These are phyloP conservation scores for Lactifluus piperatus DNA, from an alignment of 768 basidiomycete genomes.

Conservation along the genomic window DNA sequence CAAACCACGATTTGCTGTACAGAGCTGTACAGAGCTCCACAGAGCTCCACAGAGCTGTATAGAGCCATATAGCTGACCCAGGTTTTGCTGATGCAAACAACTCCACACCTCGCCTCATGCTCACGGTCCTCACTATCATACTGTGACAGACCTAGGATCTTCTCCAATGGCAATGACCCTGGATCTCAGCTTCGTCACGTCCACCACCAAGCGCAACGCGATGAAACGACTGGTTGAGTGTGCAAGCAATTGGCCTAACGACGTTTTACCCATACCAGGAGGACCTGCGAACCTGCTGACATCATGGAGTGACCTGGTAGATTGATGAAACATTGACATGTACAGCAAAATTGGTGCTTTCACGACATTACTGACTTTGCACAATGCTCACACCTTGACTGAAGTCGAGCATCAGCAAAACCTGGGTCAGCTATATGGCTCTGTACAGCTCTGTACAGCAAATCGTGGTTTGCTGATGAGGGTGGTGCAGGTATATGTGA, in stretches of 20 bases:
- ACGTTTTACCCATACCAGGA: slow-evolving; percentile 88
- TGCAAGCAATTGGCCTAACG: slow-evolving; percentile 81
- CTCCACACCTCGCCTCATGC: slow-evolving; percentile 60
- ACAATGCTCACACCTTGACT: slow-evolving; percentile 9
- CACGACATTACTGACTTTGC: slow-evolving; percentile 32
- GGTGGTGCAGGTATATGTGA: background rate
- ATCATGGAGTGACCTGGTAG: background rate
- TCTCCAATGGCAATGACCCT: slow-evolving; percentile 69
- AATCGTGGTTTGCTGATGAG: too few species aligned
- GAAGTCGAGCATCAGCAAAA: too few species aligned
- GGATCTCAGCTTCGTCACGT: slow-evolving; percentile 82
- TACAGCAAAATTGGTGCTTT: slow-evolving; percentile 71
- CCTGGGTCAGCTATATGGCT: too few species aligned
- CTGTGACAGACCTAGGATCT: slow-evolving; percentile 70
- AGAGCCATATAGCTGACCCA: too few species aligned
- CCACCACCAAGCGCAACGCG: slow-evolving; percentile 90
- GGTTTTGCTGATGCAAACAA: too few species aligned
- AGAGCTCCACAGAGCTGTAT: too few species aligned
- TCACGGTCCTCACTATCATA: slow-evolving; percentile 78
- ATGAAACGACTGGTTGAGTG: slow-evolving; percentile 79
- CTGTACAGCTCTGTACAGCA: too few species aligned
- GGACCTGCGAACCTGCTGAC: slow-evolving; percentile 70
- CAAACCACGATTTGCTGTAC: too few species aligned
- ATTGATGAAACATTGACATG: slow-evolving; percentile 13
- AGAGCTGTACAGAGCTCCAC: too few species aligned